Conservation (phyloP, 768 basidiomycete genomes). For the Mycena latifolia region DNA sequence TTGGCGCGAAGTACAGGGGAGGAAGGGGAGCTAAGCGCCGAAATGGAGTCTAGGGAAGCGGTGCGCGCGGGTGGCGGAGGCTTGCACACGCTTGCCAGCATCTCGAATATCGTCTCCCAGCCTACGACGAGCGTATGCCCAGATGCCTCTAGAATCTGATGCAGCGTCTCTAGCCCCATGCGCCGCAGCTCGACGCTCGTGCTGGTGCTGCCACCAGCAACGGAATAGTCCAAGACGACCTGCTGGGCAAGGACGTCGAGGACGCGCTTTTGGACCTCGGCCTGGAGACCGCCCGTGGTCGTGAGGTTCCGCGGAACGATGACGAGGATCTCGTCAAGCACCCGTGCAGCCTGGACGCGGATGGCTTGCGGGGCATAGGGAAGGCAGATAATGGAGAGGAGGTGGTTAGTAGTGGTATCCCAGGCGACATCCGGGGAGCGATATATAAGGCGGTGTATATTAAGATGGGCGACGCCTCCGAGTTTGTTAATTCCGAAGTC, state of each 20-base stretch:
- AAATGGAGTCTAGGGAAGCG: constrained; percentile 56
- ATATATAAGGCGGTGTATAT: constrained; percentile 89
- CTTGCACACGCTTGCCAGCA: constrained; percentile 90
- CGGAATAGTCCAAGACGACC: constrained; percentile 64
- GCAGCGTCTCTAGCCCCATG: constrained; percentile 91
- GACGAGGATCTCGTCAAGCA: constrained; percentile 86
- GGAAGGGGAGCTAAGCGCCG: constrained; percentile 52
- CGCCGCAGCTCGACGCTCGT: constrained; percentile 82
- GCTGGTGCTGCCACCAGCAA: constrained; percentile 50
- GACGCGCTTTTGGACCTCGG: constrained; percentile 82
- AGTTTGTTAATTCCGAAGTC: constrained; percentile 95
- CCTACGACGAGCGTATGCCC: constrained; percentile 94
- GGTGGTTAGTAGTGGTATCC: constrained; percentile 83
- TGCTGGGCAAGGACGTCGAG: constrained; percentile 89
- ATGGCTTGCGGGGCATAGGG: constrained; percentile 79
- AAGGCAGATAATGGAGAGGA: constrained; percentile 82
- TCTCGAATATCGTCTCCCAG: constrained; percentile 94
- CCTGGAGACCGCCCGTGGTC: constrained; percentile 71
- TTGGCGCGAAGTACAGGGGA: constrained; percentile 53
- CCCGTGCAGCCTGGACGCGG: constrained; percentile 89
- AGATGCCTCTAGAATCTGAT: constrained; percentile 90
- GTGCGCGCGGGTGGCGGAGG: constrained; percentile 55
- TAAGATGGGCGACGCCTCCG: constrained; percentile 82
- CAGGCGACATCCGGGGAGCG: constrained; percentile 88
- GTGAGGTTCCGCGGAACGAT: constrained; percentile 80